phyloP scores from a whole-genome alignment of 2,329 filamentous ascomycete genomes.

The Knufia fluminis region DNA sequence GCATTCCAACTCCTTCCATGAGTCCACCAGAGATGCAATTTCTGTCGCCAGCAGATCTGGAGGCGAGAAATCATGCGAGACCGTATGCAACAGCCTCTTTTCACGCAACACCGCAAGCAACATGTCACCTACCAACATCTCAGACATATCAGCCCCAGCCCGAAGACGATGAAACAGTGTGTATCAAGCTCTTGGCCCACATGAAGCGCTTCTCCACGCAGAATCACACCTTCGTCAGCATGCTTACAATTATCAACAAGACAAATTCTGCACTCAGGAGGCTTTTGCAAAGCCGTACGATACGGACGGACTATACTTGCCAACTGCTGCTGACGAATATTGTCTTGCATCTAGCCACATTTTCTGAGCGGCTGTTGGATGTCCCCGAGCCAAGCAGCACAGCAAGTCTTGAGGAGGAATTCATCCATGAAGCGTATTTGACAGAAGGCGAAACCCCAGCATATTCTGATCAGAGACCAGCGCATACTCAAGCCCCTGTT shows the following conservation, averaged over 20 bases:
- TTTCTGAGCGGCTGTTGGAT: slow-evolving; percentile 17
- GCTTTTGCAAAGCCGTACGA: slow-evolving; percentile 14
- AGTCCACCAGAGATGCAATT: slow-evolving; percentile 21
- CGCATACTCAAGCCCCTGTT: neutral
- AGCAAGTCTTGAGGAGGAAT: neutral
- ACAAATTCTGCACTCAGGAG: slow-evolving; percentile 18
- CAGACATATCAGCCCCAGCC: neutral
- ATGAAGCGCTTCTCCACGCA: slow-evolving; percentile 18
- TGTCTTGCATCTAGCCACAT: slow-evolving; percentile 14
- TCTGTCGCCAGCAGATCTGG: slow-evolving; percentile 17
- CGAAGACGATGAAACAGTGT: slow-evolving; percentile 21
- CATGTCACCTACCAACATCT: neutral
- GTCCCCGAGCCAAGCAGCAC: neutral
- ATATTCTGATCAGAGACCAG: neutral
- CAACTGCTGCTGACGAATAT: slow-evolving; percentile 21
- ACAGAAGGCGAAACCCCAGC: neutral
- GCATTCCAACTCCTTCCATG: slow-evolving; percentile 18
- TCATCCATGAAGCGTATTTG: neutral
- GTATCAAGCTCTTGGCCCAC: slow-evolving; percentile 22
- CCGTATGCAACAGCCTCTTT: slow-evolving; percentile 2
- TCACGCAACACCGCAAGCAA: neutral
- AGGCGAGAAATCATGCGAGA: slow-evolving; percentile 1
- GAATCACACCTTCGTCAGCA: slow-evolving; percentile 12
- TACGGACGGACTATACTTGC: slow-evolving; percentile 20
- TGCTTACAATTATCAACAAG: slow-evolving; percentile 19